phyloP scores from a whole-genome alignment of 768 basidiomycete genomes.

The Serendipita sp. region DNA sequence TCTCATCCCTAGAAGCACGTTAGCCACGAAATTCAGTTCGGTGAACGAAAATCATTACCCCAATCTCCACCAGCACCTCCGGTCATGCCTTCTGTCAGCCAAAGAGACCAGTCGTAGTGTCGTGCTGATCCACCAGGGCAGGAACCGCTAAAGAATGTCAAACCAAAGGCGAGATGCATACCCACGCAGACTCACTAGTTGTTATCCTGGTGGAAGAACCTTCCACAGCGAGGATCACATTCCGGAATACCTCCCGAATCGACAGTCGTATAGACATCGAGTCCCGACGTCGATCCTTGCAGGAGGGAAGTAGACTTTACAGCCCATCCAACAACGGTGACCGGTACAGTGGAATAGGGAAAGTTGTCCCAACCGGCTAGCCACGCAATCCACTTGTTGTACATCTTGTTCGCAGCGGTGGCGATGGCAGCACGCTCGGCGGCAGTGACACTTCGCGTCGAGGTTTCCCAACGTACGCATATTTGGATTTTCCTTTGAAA shows the following conservation, averaged over 20 bases:
- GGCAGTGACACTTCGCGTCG: background rate
- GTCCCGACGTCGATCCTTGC: background rate
- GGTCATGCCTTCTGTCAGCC: background rate
- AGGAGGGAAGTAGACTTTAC: background rate
- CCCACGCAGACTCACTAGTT: background rate
- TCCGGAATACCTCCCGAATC: background rate
- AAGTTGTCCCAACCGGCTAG: background rate
- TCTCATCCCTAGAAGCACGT: background rate
- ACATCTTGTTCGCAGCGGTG: background rate
- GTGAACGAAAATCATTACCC: background rate
- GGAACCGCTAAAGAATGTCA: background rate
- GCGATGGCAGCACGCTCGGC: background rate
- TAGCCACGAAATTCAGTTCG: background rate
- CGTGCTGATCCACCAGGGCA: background rate
- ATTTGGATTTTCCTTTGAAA: background rate
- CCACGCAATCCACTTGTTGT: background rate
- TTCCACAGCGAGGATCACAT: conserved; percentile 1
- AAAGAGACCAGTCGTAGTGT: background rate
- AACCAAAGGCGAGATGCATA: background rate
- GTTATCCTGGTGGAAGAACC: background rate
- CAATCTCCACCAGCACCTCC: background rate
- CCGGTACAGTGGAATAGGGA: background rate
- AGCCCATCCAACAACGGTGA: background rate
- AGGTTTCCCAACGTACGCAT: background rate
- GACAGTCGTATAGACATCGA: background rate